Evolutionary conservation across 306 rosid species (phyloP).

Genomic region (Lotus japonicus): DNA sequence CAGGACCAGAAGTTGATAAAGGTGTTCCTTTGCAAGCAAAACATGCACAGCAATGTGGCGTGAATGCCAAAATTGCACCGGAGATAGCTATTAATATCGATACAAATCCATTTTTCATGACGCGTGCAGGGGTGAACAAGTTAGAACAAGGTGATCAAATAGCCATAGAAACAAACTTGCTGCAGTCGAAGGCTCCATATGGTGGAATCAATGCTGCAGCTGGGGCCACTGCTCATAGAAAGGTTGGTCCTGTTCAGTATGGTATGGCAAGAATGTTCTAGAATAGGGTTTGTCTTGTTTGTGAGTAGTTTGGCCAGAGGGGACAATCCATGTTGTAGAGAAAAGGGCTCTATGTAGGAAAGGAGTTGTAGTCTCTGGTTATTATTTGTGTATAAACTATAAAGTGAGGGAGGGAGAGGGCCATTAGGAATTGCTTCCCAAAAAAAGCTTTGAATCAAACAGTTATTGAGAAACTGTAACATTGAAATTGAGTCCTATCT

Average conservation of each 20-base stretch:
- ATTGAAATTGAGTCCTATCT: slow-evolving; percentile 13
- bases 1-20: slow-evolving; percentile 39
- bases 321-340: slow-evolving; percentile 9
- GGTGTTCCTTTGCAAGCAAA: slow-evolving; percentile 43
- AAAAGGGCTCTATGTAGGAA: slow-evolving; percentile 7
- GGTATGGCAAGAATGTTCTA: slow-evolving; percentile 78
- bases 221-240: slow-evolving; percentile 61
- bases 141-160: slow-evolving; percentile 52
- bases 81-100: slow-evolving; percentile 71
- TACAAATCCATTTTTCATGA: slow-evolving; percentile 84
- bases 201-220: slow-evolving; percentile 49
- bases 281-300: not conserved
- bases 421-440: slow-evolving; percentile 14
- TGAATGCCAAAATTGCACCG: slow-evolving; percentile 56
- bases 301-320: not conserved
- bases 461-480: slow-evolving; percentile 15
- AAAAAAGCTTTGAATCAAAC: slow-evolving; percentile 11
- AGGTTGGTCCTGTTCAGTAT: slow-evolving; percentile 61
- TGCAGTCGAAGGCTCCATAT: slow-evolving; percentile 64
- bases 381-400: slow-evolving; percentile 30
- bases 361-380: slow-evolving; percentile 1
- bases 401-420: slow-evolving; percentile 20
- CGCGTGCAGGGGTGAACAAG: slow-evolving; percentile 67
- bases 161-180: slow-evolving; percentile 52
- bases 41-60: slow-evolving; percentile 55